Percentiles rank a stretch among this genome's conserved stretches.
These are phyloP conservation scores for Chlorella ohadii DNA, from an alignment of 139 green algal species.

Conservation along the genomic window DNA sequence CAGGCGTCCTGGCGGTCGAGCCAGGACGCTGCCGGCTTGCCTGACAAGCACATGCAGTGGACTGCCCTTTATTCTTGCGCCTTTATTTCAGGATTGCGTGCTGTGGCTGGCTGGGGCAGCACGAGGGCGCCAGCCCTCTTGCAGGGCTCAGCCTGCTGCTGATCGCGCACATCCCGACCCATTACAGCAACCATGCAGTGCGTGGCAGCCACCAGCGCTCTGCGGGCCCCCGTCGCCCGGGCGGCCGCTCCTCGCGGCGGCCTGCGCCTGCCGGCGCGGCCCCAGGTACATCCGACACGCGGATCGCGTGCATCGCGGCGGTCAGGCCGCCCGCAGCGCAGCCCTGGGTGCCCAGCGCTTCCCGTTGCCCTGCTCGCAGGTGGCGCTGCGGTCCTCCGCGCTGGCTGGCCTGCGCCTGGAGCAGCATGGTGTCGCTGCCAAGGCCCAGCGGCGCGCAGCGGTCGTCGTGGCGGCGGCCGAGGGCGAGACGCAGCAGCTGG, in stretches of 20 bases:
- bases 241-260: background rate
- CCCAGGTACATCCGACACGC: background rate
- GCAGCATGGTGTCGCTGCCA: background rate
- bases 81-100: too few species aligned
- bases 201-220: conserved; percentile 19
- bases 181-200: conserved; percentile 7
- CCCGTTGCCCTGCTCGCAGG: background rate
- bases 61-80: too few species aligned
- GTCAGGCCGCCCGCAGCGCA: background rate
- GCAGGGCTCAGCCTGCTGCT: too few species aligned
- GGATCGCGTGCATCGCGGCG: background rate
- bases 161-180: too few species aligned
- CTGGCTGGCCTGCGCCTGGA: conserved; percentile 6
- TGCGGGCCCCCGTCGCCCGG: background rate
- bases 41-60: too few species aligned
- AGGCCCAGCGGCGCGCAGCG: background rate
- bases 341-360: background rate
- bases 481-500: conserved; percentile 25
- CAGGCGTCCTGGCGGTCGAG: too few species aligned
- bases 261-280: background rate
- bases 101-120: too few species aligned
- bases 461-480: background rate
- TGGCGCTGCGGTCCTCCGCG: background rate
- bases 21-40: too few species aligned
- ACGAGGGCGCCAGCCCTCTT: too few species aligned